Evolutionary conservation across 331 rosid genomes (phyloP), one percentile per base, ranked within the genome.

Genomic region (Phaseolus coccineus): DNA sequence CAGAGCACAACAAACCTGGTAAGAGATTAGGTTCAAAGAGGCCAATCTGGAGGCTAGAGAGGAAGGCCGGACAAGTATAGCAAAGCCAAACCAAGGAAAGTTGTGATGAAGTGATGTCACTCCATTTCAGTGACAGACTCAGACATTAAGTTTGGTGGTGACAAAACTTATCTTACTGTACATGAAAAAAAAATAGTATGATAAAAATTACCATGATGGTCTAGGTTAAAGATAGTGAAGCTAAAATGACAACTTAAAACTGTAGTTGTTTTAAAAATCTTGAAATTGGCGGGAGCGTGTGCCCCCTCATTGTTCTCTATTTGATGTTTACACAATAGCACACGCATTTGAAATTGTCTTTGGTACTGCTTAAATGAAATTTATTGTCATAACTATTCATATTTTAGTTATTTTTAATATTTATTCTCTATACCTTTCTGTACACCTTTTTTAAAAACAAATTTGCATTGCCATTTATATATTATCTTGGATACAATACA

Each of bases 1-100:
- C 62, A 71, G 9, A 70, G 62, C 59, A 69, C 74, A 27, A 33
- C 57, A 5, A 24, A 42, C 40, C 74, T 46, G n/a, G 57, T 28
- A 48, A 40, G 15, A 47, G 46, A 19, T 19, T 47, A 47, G 37
- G 42, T 39, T 39, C 42, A 39, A 39, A 8, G 6, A 39, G 42
- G 42, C 42, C 42, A 39, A 39, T 6, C 1, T 39, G 9, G 42
- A 39, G 42, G 42, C 42, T 11, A n/a, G 33, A 35, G 48, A 8
- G 33, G 77, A 53, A 52, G 44, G 50, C 50, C 59, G 28, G 59
- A 10, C 24, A 47, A 44, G 44, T 25, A 16, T 8, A 46, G 13
- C 51, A 6, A 28, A 35, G 61, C 44, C n/a, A 1, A 48, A 70
- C 15, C 63, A 31, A 31, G 30, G 77, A 19, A 71, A 10, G 11